Evolutionary conservation across 1,284 basidiomycete genomes (phyloP).

Genomic region (Ustilago xerochloae): DNA sequence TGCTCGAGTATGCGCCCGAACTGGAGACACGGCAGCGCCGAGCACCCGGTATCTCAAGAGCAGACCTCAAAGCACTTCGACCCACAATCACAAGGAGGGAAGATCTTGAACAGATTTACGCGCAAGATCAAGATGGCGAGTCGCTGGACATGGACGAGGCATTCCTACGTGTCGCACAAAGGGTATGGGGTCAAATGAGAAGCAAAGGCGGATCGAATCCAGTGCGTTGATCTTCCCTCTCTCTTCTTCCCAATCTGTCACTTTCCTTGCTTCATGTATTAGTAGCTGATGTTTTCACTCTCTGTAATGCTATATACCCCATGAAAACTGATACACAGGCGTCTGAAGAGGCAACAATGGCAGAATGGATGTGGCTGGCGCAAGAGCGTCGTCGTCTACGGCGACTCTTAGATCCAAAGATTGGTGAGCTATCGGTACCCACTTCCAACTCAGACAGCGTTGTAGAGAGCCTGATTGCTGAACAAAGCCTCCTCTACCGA

Average conservation of each 20-base stretch:
- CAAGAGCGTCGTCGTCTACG: neutral
- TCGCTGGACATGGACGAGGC: constrained; percentile 43
- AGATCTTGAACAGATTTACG: constrained; percentile 39
- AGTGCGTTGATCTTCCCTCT: constrained; percentile 19
- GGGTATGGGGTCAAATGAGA: constrained; percentile 22
- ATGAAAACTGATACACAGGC: neutral
- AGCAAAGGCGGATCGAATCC: neutral
- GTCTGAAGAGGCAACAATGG: neutral
- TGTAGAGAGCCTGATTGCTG: neutral
- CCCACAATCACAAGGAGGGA: constrained; percentile 16
- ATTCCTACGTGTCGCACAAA: constrained; percentile 16
- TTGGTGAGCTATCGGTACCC: constrained; percentile 8
- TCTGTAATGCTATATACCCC: constrained; percentile 15
- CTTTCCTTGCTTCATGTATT: neutral
- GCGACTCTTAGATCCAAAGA: neutral
- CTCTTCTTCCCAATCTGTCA: neutral
- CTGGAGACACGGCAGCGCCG: constrained; percentile 30
- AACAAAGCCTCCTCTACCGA: neutral
- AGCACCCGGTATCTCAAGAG: constrained; percentile 26
- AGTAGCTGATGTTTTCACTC: neutral
- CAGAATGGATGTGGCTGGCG: neutral
- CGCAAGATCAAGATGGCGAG: constrained; percentile 38
- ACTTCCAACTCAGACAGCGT: too few relatives aligned
- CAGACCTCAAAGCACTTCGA: constrained; percentile 30
- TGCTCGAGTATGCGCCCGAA: constrained; percentile 42